Evolutionary conservation across 352 stramenopile genomes (phyloP).

Genomic region (Globisporangium solare): DNA sequence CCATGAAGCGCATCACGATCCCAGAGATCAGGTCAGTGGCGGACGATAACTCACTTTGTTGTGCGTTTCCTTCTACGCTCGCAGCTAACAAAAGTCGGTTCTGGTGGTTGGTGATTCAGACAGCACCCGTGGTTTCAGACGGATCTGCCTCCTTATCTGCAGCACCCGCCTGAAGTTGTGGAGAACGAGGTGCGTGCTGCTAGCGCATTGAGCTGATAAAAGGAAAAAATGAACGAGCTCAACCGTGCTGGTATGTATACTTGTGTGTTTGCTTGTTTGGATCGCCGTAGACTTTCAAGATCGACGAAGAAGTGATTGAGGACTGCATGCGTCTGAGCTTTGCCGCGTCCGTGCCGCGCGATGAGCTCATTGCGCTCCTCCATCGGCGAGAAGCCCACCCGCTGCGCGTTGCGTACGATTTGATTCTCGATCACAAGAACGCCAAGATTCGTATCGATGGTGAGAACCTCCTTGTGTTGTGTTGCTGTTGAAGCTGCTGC

Average conservation of each 20-base stretch:
- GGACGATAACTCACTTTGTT: too few relatives aligned
- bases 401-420: constrained; percentile 95
- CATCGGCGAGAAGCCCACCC: constrained; percentile 57
- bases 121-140: constrained; percentile 98
- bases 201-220: neutral
- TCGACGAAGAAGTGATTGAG: constrained; percentile 69
- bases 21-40: constrained; percentile 89
- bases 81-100: neutral
- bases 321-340: constrained; percentile 61
- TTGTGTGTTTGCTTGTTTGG: constrained; percentile 2
- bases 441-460: constrained; percentile 91
- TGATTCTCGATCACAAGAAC: constrained; percentile 98
- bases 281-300: constrained; percentile 56
- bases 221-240: neutral
- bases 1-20: constrained; percentile 99
- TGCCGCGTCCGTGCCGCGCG: constrained; percentile 34
- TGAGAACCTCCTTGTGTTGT: constrained; percentile 9
- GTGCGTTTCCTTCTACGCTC: too few relatives aligned
- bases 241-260: neutral
- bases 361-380: constrained; percentile 54
- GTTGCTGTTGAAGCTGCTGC: too few relatives aligned
- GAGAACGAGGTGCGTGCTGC: constrained; percentile 87
- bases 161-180: constrained; percentile 93
- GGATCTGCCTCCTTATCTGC: constrained; percentile 96
- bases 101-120: constrained; percentile 8